Conservation (phyloP, 306 rosid species). For the Quercus ilex region DNA sequence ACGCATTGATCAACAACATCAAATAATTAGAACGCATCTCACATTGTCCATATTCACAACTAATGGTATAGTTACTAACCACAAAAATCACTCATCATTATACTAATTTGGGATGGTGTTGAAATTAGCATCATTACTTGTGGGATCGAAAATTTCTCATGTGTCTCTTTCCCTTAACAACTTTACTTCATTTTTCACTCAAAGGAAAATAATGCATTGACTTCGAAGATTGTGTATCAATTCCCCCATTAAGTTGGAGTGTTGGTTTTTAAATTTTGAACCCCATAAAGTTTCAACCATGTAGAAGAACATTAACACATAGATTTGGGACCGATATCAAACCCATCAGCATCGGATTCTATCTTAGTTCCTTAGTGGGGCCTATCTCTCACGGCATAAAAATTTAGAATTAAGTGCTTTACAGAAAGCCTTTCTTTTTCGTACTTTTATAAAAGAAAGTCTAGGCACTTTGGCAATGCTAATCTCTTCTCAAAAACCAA, state of each 20-base stretch:
- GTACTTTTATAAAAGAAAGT: not conserved
- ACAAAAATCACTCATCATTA: not conserved
- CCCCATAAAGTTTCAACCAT: not conserved
- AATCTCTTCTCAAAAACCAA: not conserved
- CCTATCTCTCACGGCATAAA: conserved; percentile 15
- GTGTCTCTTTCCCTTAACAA: not conserved
- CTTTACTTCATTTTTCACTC: not conserved
- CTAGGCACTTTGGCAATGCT: not conserved
- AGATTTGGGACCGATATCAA: not conserved
- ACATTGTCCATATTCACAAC: conserved; percentile 3
- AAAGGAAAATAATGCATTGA: not conserved
- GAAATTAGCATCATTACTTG: not conserved
- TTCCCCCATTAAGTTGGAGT: not conserved
- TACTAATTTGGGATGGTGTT: not conserved
- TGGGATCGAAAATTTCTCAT: not conserved
- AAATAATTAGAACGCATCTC: conserved; percentile 10
- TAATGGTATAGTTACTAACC: not conserved
- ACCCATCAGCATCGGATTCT: conserved; percentile 32
- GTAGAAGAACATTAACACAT: not conserved
- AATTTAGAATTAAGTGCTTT: not conserved
- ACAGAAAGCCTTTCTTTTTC: conserved; percentile 1
- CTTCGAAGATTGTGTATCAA: not conserved
- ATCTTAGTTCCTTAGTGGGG: conserved; percentile 17
- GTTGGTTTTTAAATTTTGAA: not conserved
- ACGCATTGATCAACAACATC: not conserved